Conservation (phyloP, 75 land plant genomes). For the Pseudotsuga menziesii region DNA sequence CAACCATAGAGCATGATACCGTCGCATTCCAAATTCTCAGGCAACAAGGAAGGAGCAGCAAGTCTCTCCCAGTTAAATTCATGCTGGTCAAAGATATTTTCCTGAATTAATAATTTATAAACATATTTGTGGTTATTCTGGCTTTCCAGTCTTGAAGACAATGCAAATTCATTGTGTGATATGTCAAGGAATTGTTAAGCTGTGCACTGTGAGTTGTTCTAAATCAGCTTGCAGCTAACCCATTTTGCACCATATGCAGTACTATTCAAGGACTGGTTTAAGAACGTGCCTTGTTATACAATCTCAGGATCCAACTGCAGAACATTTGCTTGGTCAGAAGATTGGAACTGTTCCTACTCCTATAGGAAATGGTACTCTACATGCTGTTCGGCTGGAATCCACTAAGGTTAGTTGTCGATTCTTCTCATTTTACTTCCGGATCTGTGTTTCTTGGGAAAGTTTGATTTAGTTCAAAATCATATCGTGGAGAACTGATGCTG, state of each 20-base stretch:
- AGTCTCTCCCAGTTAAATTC: neutral
- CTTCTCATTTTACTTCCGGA: neutral
- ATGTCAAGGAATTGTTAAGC: neutral
- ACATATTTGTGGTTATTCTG: neutral
- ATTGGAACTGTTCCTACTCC: constrained; percentile 45
- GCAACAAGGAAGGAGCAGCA: too few species aligned
- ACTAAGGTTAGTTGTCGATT: constrained; percentile 47
- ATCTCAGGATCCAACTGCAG: constrained; percentile 84
- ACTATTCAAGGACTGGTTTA: constrained; percentile 75
- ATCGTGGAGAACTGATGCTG: constrained; percentile 3
- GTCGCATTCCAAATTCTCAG: too few species aligned
- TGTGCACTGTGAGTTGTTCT: neutral
- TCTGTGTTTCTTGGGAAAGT: neutral
- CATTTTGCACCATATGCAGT: constrained; percentile 35
- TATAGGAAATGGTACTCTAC: constrained; percentile 42
- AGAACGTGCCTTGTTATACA: constrained; percentile 81
- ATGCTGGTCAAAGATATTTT: neutral
- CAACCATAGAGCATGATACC: too few species aligned
- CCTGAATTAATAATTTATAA: neutral
- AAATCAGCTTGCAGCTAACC: neutral
- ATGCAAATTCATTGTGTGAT: neutral
- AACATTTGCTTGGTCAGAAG: constrained; percentile 62
- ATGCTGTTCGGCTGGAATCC: constrained; percentile 77
- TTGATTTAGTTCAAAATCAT: neutral
- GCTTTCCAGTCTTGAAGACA: neutral